phyloP scores from a whole-genome alignment of 2,329 filamentous ascomycete species.

The Pyrenophora graminea region DNA sequence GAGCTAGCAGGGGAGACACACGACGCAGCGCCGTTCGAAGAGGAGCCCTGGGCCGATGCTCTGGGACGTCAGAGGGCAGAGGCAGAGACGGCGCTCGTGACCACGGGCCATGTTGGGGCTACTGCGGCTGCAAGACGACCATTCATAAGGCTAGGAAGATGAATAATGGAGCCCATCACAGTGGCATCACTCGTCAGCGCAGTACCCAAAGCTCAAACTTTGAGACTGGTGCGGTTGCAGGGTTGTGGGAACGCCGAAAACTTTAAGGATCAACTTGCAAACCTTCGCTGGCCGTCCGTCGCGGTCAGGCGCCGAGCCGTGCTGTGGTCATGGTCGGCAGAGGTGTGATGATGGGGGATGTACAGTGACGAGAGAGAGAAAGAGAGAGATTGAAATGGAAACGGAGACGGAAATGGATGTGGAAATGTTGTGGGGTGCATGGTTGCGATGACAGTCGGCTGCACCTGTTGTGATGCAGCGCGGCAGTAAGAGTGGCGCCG shows the following conservation, averaged over 20 bases:
- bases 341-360: conserved; percentile 3
- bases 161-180: conserved; percentile 31
- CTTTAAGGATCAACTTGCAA: conserved; percentile 39
- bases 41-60: conserved; percentile 32
- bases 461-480: conserved; percentile 16
- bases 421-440: neutral
- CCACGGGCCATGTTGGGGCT: conserved; percentile 28
- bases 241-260: conserved; percentile 43
- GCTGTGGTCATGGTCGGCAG: conserved; percentile 23
- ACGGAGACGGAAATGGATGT: neutral
- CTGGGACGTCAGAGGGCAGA: conserved; percentile 33
- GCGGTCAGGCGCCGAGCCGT: conserved; percentile 32
- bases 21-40: conserved; percentile 33
- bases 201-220: conserved; percentile 38
- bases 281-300: conserved; percentile 34
- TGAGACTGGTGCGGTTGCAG: conserved; percentile 47
- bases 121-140: conserved; percentile 20
- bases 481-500: conserved; percentile 21
- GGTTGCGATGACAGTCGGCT: too few relatives aligned
- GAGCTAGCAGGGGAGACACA: conserved; percentile 36
- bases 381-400: neutral
- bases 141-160: conserved; percentile 33
- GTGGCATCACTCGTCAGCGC: conserved; percentile 26
- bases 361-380: neutral
- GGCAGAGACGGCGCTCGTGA: conserved; percentile 14